phyloP scores from a whole-genome alignment of 106 monocot genomes.

The Dendrobium huoshanense region DNA sequence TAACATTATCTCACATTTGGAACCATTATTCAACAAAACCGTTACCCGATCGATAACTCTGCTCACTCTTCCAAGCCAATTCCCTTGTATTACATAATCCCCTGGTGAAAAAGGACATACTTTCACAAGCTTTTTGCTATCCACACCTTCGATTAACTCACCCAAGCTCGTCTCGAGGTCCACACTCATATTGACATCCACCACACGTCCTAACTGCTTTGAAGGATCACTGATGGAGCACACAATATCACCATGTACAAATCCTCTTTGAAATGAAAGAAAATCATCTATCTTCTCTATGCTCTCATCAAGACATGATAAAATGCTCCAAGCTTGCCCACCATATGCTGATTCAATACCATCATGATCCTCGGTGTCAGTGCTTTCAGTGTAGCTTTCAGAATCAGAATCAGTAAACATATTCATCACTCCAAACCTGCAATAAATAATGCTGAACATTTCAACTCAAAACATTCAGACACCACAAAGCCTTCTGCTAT shows the following conservation, averaged over 20 bases:
- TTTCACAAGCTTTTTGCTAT: conserved; percentile 57
- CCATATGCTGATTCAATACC: conserved; percentile 50
- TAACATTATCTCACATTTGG: conserved; percentile 50
- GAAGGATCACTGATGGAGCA: conserved; percentile 50
- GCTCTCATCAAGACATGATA: conserved; percentile 70
- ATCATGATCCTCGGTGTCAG: conserved; percentile 70
- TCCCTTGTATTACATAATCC: conserved; percentile 62
- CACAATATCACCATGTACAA: conserved; percentile 74
- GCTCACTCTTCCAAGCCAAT: conserved; percentile 77
- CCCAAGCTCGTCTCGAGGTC: conserved; percentile 66
- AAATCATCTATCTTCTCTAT: conserved; percentile 81
- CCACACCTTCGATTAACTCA: conserved; percentile 47
- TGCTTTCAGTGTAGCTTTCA: conserved; percentile 57
- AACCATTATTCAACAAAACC: conserved; percentile 62
- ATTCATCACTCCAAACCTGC: conserved; percentile 37
- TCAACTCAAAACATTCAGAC: neutral
- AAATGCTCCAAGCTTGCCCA: conserved; percentile 64
- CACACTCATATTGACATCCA: conserved; percentile 61
- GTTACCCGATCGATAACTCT: conserved; percentile 50
- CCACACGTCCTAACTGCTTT: conserved; percentile 68
- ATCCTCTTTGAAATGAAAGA: conserved; percentile 71
- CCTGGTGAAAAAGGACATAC: conserved; percentile 50
- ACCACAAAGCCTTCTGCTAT: neutral
- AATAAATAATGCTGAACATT: neutral
- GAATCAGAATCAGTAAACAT: conserved; percentile 52